phyloP scores from a whole-genome alignment of 192 early-diverging fungal species.

The Coemansia javaensis region DNA sequence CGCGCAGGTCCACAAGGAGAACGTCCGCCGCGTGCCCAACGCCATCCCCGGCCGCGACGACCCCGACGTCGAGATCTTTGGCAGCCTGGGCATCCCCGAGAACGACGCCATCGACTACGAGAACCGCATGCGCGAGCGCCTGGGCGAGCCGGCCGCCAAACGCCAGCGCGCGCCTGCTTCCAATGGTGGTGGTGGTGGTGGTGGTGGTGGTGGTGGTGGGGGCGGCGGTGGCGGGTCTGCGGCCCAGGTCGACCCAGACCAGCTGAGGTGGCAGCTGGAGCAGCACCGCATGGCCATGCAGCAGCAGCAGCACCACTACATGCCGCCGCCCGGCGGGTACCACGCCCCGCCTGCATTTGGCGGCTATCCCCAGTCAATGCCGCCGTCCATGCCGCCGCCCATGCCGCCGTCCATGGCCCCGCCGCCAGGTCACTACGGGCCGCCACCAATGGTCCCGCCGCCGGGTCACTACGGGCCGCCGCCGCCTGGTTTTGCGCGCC shows the following conservation, averaged over 20 bases:
- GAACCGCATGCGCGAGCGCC: slow-evolving; percentile 42
- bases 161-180: background rate
- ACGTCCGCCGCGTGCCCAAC: slow-evolving; percentile 70
- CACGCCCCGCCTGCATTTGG: no score
- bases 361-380: no score
- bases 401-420: no score
- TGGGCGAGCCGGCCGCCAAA: slow-evolving; percentile 46
- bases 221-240: slow-evolving; percentile 15
- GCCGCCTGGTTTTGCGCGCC: slow-evolving; percentile 7
- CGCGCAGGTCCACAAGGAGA: slow-evolving; percentile 91
- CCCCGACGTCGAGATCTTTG: slow-evolving; percentile 90
- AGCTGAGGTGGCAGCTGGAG: slow-evolving; percentile 44
- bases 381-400: slow-evolving; percentile 8
- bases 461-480: background rate
- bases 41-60: slow-evolving; percentile 78
- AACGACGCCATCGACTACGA: slow-evolving; percentile 72
- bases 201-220: no score
- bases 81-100: slow-evolving; percentile 86
- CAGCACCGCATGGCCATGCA: slow-evolving; percentile 50
- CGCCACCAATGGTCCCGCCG: no score
- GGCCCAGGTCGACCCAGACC: slow-evolving; percentile 35
- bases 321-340: slow-evolving; percentile 10
- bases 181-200: no score
- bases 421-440: background rate
- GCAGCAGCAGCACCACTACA: slow-evolving; percentile 35